Evolutionary conservation across 257 asterid species (phyloP).

Genomic region (Phtheirospermum japonicum): DNA sequence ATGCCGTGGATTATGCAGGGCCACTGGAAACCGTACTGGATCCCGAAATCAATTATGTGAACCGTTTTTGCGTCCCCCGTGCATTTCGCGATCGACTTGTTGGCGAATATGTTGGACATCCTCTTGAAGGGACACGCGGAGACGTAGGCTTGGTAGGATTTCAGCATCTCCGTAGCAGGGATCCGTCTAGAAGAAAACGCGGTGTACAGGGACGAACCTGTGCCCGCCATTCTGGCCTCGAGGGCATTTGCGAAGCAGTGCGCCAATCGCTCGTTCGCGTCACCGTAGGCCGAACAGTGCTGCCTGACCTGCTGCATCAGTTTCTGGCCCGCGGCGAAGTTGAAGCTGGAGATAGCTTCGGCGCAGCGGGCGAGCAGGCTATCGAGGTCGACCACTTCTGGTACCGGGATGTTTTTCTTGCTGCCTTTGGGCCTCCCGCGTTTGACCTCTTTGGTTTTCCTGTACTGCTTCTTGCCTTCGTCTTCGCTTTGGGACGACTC

Average conservation of each 20-base stretch:
- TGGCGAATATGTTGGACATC: constrained; percentile 58
- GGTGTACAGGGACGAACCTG: constrained; percentile 45
- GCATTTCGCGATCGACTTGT: constrained; percentile 42
- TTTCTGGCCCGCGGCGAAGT: constrained; percentile 29
- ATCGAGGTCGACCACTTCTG: constrained; percentile 39
- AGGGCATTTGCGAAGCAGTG: constrained; percentile 59
- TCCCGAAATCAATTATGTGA: constrained; percentile 70
- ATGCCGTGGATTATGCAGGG: constrained; percentile 64
- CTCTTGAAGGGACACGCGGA: constrained; percentile 53
- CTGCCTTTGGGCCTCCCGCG: constrained; percentile 51
- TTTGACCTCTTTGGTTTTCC: constrained; percentile 34
- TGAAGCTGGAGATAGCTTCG: constrained; percentile 40
- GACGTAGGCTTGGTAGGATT: constrained; percentile 44
- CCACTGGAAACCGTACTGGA: constrained; percentile 74
- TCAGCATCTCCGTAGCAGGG: constrained; percentile 40
- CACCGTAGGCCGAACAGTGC: constrained; percentile 49
- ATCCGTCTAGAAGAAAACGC: constrained; percentile 28
- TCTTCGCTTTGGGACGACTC: constrained; percentile 32
- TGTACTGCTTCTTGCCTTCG: constrained; percentile 26
- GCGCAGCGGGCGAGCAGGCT: constrained; percentile 52
- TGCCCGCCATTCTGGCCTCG: constrained; percentile 55
- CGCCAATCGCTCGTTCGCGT: constrained; percentile 51
- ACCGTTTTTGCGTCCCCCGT: constrained; percentile 30
- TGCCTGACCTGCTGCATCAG: constrained; percentile 39
- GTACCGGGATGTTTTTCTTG: constrained; percentile 31